Base-by-base conservation (phyloP, 2,329 filamentous ascomycete genomes). In the Sporothrix euskadiensis region DNA sequence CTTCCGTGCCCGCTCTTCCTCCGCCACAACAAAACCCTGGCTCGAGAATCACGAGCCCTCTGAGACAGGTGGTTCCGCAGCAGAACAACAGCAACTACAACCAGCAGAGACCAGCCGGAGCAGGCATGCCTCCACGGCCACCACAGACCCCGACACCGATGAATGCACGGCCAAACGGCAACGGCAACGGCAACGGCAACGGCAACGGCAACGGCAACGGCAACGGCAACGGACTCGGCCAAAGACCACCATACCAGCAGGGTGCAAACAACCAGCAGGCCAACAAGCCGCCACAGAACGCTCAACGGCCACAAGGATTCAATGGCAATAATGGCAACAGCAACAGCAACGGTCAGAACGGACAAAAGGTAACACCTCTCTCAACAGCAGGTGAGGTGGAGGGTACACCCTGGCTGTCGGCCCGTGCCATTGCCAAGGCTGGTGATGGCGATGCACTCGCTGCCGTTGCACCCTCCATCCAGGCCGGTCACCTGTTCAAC, bases 371-470 rank as follows among this genome's bases (percentile, higher is more conserved):
- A 16, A 4, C n/a, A 3, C 61, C 61, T 12, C 59, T 65, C 14
- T 2, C 10, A 2, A 19, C 61, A 26, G 39, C 22, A 16, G 44
- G 12, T 19, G 56, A 59, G 30, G 56, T 63, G 9, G 32, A 69
- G 30, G 81, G 84, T 0, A 84, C 88, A 10, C 88, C 87, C 0
- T 94, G 94, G 82, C 92, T 91, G 79, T 94, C 91, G 0, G 92
- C 92, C 16, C 86, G 88, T 74, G 90, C 89, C 35, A 87, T 91
- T 7, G 87, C 86, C 72, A 83, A 86, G 73, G 79, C 90, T 5
- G n/a, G 54, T 32, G 73, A 88, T 73, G 83, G 81, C 66, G 85
- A 76, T 75, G 83, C 81, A 56, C 83, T 84, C 75, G 80, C 77
- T 65, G 83, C 80, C 10, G 82, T 83, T 47, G 79, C 81, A 3